Evolutionary conservation across 768 basidiomycete genomes (phyloP).

Genomic region (Trametopsis cervina): DNA sequence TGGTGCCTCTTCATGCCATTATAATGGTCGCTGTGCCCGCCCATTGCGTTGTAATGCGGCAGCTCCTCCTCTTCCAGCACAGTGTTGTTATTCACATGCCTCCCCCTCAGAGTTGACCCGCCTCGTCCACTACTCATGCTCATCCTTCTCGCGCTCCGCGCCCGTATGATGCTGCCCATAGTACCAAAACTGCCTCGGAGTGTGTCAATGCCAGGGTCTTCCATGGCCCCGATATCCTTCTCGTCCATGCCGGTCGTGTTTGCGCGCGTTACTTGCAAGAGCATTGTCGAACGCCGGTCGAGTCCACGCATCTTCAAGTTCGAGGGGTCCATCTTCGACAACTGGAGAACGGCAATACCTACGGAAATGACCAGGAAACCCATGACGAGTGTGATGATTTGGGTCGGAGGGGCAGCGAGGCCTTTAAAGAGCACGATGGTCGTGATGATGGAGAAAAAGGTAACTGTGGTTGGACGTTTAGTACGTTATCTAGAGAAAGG

Average conservation of each 20-base stretch:
- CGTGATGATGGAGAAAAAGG: slow-evolving; percentile 79
- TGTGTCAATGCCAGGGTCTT: slow-evolving; percentile 92
- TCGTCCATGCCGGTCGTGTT: slow-evolving; percentile 71
- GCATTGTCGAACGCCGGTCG: slow-evolving; percentile 84
- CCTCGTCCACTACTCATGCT: slow-evolving; percentile 21
- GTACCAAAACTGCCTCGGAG: slow-evolving; percentile 89
- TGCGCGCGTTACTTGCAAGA: slow-evolving; percentile 77
- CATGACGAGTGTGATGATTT: slow-evolving; percentile 88
- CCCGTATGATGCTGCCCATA: slow-evolving; percentile 84
- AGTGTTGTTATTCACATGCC: slow-evolving; percentile 21
- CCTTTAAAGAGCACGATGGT: slow-evolving; percentile 88
- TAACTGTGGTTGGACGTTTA: slow-evolving; percentile 41
- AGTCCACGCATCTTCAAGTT: slow-evolving; percentile 56
- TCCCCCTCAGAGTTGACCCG: slow-evolving; percentile 14
- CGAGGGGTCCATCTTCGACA: slow-evolving; percentile 89
- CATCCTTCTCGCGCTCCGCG: slow-evolving; percentile 37
- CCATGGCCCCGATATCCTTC: slow-evolving; percentile 47
- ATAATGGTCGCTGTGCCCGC: slow-evolving; percentile 26
- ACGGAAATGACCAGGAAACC: slow-evolving; percentile 88
- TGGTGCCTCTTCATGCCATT: slow-evolving; percentile 69
- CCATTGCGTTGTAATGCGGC: slow-evolving; percentile 19
- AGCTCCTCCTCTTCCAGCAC: slow-evolving; percentile 19
- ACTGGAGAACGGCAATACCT: slow-evolving; percentile 92
- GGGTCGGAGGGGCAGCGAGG: slow-evolving; percentile 62
- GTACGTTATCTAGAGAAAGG: no score